Evolutionary conservation across 805 yeast species (phyloP).

Genomic region (Ogataea pini): DNA sequence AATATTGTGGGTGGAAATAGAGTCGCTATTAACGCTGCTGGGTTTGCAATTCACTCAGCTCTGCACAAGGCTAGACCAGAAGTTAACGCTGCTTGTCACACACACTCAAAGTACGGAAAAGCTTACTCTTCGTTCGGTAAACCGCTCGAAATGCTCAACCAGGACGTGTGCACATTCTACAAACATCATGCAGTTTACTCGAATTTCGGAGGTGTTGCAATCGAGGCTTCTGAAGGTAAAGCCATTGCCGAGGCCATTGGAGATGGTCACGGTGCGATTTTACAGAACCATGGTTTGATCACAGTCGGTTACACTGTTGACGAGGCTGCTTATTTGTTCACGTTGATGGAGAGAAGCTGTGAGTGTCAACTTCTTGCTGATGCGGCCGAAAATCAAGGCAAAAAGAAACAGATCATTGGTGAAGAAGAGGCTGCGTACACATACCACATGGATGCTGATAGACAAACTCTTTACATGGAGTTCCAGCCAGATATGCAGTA

Average conservation of each 20-base stretch:
- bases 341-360: slow-evolving; percentile 64
- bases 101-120: slow-evolving; percentile 65
- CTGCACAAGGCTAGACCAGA: slow-evolving; percentile 70
- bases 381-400: slow-evolving; percentile 44
- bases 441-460: slow-evolving; percentile 57
- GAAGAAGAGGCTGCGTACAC: slow-evolving; percentile 72
- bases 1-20: slow-evolving; percentile 59
- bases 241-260: slow-evolving; percentile 64
- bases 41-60: slow-evolving; percentile 69
- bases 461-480: slow-evolving; percentile 68
- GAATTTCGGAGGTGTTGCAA: slow-evolving; percentile 78
- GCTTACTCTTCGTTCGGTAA: slow-evolving; percentile 65
- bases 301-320: slow-evolving; percentile 72
- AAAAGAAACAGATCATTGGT: slow-evolving; percentile 44
- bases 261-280: slow-evolving; percentile 54
- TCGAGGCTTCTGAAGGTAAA: slow-evolving; percentile 63
- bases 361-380: slow-evolving; percentile 67
- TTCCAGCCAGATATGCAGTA: slow-evolving; percentile 69
- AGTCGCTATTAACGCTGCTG: slow-evolving; percentile 60
- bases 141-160: slow-evolving; percentile 76
- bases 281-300: slow-evolving; percentile 73
- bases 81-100: slow-evolving; percentile 70
- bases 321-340: slow-evolving; percentile 70
- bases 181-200: slow-evolving; percentile 63
- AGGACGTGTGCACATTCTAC: slow-evolving; percentile 71